phyloP scores from a whole-genome alignment of 2,329 filamentous ascomycete genomes.

The Penicillium psychrosexuale region DNA sequence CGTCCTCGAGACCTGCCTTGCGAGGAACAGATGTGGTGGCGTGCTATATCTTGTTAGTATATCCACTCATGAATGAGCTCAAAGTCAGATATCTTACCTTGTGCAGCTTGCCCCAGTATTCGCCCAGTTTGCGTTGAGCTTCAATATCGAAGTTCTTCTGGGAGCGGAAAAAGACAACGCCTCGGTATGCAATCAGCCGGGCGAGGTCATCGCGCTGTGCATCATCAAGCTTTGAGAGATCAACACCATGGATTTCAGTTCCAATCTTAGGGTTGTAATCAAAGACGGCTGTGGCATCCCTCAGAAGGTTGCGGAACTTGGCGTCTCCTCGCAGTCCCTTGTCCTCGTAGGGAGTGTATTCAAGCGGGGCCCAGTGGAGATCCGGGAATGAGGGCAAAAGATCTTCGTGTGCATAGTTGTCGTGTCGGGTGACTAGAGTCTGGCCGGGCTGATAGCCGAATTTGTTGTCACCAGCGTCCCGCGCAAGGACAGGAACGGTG shows the following conservation, averaged over 20 bases:
- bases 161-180: slow-evolving; percentile 58
- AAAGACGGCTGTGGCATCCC: slow-evolving; percentile 53
- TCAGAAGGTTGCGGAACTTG: slow-evolving; percentile 53
- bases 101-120: slow-evolving; percentile 54
- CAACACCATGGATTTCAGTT: slow-evolving; percentile 52
- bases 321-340: slow-evolving; percentile 55
- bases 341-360: slow-evolving; percentile 51
- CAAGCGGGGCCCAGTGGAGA: slow-evolving; percentile 51
- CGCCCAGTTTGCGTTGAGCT: slow-evolving; percentile 51
- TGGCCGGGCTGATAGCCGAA: slow-evolving; percentile 50
- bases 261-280: slow-evolving; percentile 58
- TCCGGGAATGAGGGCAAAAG: slow-evolving; percentile 54
- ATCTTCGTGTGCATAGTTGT: slow-evolving; percentile 52
- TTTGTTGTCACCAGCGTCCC: slow-evolving; percentile 26
- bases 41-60: slow-evolving; percentile 35
- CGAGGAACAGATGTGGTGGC: slow-evolving; percentile 54
- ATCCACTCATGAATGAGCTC: not conserved
- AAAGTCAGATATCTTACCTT: slow-evolving; percentile 32
- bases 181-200: slow-evolving; percentile 52
- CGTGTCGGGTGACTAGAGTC: slow-evolving; percentile 45
- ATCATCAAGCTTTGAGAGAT: slow-evolving; percentile 50
- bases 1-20: slow-evolving; percentile 52
- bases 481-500: slow-evolving; percentile 18
- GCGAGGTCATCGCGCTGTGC: slow-evolving; percentile 55
- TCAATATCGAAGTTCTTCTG: slow-evolving; percentile 55